A percentile compares a stretch with the other conserved stretches of the same genome.
Conservation (phyloP, 164 flowering plant genomes). For the Piper betle region DNA sequence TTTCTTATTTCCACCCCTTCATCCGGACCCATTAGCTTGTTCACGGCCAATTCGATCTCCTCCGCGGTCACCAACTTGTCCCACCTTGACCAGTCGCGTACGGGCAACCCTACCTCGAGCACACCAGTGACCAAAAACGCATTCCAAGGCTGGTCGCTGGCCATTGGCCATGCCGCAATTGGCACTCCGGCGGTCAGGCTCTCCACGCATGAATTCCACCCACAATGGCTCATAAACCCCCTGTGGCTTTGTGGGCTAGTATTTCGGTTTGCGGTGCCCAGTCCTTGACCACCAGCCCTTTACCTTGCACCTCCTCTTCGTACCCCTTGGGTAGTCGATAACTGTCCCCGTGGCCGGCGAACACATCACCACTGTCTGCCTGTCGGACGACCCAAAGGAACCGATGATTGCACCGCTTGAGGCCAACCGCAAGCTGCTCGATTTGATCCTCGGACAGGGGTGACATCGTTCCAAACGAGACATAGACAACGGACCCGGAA, state of each 20-base stretch:
- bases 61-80: conserved; percentile 5
- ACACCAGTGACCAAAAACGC: conserved; percentile 25
- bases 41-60: not conserved
- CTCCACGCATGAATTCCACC: conserved; percentile 56
- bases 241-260: conserved; percentile 28
- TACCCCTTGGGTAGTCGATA: conserved; percentile 33
- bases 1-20: conserved; percentile 5
- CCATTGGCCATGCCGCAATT: conserved; percentile 67
- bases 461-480: conserved; percentile 50
- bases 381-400: conserved; percentile 58
- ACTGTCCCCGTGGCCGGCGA: not conserved
- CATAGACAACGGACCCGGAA: conserved; percentile 28
- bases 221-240: conserved; percentile 59
- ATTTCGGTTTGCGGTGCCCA: conserved; percentile 51
- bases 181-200: conserved; percentile 42
- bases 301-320: conserved; percentile 25
- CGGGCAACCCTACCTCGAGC: conserved; percentile 29
- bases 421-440: conserved; percentile 36
- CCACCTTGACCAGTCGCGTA: conserved; percentile 28
- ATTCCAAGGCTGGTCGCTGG: conserved; percentile 65
- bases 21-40: conserved; percentile 8
- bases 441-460: conserved; percentile 29
- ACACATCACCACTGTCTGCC: conserved; percentile 33
- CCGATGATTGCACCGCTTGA: conserved; percentile 29
- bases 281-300: conserved; percentile 28